phyloP scores from a whole-genome alignment of 768 basidiomycete genomes.

The Lactarius akahatsu region DNA sequence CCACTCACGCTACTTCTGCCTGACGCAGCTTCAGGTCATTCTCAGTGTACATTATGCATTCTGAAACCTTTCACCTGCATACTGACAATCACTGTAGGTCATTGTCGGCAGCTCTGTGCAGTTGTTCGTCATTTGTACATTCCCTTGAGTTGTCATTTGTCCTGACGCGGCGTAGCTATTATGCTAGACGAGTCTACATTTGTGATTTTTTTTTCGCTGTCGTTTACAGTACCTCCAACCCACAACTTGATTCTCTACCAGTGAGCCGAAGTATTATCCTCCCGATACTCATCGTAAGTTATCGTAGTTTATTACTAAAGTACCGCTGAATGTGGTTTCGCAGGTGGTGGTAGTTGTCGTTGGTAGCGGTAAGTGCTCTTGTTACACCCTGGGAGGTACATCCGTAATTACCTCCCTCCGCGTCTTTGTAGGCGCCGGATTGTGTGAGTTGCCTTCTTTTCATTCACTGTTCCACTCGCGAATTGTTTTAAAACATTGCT shows the following conservation, averaged over 20 bases:
- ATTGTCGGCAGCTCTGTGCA: neutral
- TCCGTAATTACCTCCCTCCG: neutral
- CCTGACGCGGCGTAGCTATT: conserved; percentile 4
- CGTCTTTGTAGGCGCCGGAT: conserved; percentile 27
- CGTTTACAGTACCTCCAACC: neutral
- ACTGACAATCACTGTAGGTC: neutral
- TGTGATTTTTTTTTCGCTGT: neutral
- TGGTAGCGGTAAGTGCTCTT: conserved; percentile 42
- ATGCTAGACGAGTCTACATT: conserved; percentile 13
- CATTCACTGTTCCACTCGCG: neutral
- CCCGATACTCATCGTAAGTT: conserved; percentile 6
- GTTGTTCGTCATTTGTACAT: neutral
- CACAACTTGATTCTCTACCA: neutral
- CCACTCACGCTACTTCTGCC: neutral
- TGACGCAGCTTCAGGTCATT: neutral
- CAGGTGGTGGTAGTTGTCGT: conserved; percentile 39
- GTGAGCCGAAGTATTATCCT: conserved; percentile 7
- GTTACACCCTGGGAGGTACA: neutral
- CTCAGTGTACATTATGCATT: neutral
- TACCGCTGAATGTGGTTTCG: neutral
- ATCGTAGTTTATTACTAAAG: neutral
- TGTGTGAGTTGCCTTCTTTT: conserved; percentile 29
- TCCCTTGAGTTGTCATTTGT: neutral
- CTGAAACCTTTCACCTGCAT: neutral
- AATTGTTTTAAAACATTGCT: neutral